These are phyloP conservation scores for Ceriops decandra DNA, from an alignment of 345 rosid species.

Conservation along the genomic window DNA sequence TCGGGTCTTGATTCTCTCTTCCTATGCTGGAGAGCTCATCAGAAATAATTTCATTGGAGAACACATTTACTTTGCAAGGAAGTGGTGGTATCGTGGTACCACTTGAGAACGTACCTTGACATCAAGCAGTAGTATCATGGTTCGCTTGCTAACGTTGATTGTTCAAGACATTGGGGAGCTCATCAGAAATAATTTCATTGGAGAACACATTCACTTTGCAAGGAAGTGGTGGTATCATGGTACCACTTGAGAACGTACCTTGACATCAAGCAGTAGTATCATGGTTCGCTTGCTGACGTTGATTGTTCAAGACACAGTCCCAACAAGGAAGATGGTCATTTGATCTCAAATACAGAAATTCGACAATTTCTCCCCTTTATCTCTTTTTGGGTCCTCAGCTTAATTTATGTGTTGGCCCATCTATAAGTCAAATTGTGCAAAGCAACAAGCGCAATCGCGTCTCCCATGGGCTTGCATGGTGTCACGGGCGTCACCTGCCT, in stretches of 20 bases:
- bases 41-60: constrained; percentile 37
- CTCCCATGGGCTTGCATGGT: no score
- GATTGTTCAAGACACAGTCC: constrained; percentile 24
- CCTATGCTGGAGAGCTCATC: constrained; percentile 59
- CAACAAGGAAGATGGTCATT: background rate
- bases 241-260: no score
- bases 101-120: background rate
- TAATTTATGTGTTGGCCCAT: constrained; percentile 1
- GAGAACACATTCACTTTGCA: no score
- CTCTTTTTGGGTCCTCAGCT: background rate
- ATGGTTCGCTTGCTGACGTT: constrained; percentile 8
- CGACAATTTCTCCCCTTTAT: background rate
- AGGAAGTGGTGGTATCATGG: no score
- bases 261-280: constrained; percentile 4
- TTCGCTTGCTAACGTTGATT: constrained; percentile 18
- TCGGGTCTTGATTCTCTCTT: constrained; percentile 84
- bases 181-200: no score
- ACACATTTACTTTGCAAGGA: constrained; percentile 31
- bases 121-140: constrained; percentile 3
- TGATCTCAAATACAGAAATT: background rate
- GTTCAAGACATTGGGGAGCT: constrained; percentile 27
- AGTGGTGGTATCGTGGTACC: background rate
- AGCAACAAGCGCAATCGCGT: no score
- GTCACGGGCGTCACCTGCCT: no score
- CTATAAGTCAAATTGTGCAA: no score